These are phyloP conservation scores for Amphicarpaea edgeworthii DNA, from an alignment of 306 rosid genomes.

Conservation along the genomic window DNA sequence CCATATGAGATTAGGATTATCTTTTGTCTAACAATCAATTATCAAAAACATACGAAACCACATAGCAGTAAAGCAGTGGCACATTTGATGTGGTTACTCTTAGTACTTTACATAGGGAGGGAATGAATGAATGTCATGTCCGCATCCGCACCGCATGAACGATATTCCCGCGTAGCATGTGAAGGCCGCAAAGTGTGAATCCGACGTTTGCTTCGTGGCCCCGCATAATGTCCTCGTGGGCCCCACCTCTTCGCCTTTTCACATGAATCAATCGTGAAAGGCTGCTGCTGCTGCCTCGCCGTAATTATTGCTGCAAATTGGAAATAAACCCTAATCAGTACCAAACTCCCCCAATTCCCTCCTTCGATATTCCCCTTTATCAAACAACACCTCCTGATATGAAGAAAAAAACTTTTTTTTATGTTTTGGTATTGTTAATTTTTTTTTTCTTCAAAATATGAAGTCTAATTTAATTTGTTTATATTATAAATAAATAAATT, in stretches of 20 bases:
- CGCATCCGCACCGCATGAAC: conserved; percentile 18
- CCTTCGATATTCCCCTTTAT: neutral
- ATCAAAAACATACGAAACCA: no score
- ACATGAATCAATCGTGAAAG: conserved; percentile 18
- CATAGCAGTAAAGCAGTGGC: no score
- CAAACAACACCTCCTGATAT: no score
- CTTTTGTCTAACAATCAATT: no score
- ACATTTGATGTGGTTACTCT: neutral
- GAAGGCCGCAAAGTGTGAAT: conserved; percentile 34
- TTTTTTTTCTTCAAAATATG: no score
- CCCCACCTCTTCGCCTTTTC: conserved; percentile 6
- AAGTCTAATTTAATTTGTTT: no score
- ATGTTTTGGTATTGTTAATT: no score
- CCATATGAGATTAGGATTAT: no score
- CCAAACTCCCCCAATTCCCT: neutral
- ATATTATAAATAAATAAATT: no score
- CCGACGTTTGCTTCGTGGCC: neutral
- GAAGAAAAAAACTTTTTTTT: no score
- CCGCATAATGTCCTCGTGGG: conserved; percentile 29
- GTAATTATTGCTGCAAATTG: conserved; percentile 38
- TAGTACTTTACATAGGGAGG: neutral
- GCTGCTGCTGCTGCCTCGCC: conserved; percentile 43
- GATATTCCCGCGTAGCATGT: conserved; percentile 25
- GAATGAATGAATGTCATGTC: no score
- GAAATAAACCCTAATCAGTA: neutral